These are phyloP conservation scores for Epichloe scottii DNA, from an alignment of 2,329 filamentous ascomycete species.

Conservation along the genomic window DNA sequence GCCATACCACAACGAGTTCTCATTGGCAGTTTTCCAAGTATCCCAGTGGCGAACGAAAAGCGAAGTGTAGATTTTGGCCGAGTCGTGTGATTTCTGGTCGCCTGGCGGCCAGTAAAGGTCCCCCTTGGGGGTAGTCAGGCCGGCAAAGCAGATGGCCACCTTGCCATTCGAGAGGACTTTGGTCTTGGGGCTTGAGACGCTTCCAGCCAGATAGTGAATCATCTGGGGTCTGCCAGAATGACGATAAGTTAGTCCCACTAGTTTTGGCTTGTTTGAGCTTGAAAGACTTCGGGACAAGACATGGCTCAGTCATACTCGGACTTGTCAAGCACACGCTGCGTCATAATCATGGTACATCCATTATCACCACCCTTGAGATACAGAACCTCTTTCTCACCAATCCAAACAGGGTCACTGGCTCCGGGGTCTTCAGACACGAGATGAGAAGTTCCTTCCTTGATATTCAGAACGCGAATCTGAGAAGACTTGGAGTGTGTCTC, in stretches of 20 bases:
- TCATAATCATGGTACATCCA: conserved; percentile 33
- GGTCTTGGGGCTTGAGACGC: conserved; percentile 46
- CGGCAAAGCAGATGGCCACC: conserved; percentile 46
- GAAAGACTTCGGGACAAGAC: background rate
- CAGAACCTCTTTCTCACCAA: conserved; percentile 51
- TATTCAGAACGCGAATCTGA: conserved; percentile 60
- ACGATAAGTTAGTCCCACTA: background rate
- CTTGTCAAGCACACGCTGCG: conserved; percentile 21
- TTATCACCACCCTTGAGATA: conserved; percentile 39
- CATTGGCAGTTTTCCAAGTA: conserved; percentile 55
- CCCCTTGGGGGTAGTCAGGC: conserved; percentile 55
- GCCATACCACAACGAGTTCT: conserved; percentile 62
- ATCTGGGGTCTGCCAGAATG: conserved; percentile 24
- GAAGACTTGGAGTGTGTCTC: conserved; percentile 54
- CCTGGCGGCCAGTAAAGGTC: conserved; percentile 53
- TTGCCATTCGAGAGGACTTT: conserved; percentile 36
- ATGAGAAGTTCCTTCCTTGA: conserved; percentile 51
- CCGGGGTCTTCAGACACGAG: conserved; percentile 51
- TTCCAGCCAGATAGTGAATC: conserved; percentile 37
- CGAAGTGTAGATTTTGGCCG: conserved; percentile 58
- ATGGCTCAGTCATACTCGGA: conserved; percentile 20
- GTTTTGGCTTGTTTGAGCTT: background rate
- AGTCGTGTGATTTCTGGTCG: conserved; percentile 46
- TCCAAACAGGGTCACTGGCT: conserved; percentile 64
- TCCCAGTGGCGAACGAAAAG: conserved; percentile 81